phyloP scores from a whole-genome alignment of 2,329 filamentous ascomycete species.

The Beauveria brongniartii region DNA sequence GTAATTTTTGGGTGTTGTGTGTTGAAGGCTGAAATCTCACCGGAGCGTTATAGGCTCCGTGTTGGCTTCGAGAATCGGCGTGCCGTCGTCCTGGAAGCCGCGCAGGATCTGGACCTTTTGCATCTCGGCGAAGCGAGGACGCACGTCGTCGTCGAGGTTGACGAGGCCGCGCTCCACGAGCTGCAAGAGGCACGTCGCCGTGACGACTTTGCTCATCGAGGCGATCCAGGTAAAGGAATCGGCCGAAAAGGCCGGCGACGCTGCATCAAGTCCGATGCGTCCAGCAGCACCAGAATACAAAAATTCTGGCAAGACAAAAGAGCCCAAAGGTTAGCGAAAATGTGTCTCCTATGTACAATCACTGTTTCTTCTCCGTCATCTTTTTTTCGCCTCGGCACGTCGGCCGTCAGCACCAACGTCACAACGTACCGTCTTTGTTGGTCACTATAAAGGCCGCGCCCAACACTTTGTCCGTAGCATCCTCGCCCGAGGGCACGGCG shows the following conservation, averaged over 20 bases:
- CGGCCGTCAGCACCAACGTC: not conserved
- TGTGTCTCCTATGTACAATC: not conserved
- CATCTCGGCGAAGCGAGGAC: constrained; percentile 27
- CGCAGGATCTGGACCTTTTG: constrained; percentile 26
- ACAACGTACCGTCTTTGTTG: constrained; percentile 22
- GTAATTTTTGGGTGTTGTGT: not conserved
- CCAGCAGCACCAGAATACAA: constrained; percentile 30
- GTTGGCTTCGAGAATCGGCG: constrained; percentile 31
- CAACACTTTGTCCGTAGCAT: constrained; percentile 26
- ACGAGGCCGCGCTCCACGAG: constrained; percentile 29
- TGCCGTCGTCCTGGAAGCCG: constrained; percentile 27
- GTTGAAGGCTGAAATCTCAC: constrained; percentile 12
- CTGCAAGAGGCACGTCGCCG: constrained; percentile 29
- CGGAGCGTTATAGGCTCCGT: constrained; percentile 30
- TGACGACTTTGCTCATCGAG: constrained; percentile 37
- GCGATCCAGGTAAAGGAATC: constrained; percentile 30
- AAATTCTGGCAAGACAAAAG: constrained; percentile 17
- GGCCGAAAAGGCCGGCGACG: constrained; percentile 22
- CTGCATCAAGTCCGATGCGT: constrained; percentile 22
- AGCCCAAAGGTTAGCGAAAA: not conserved
- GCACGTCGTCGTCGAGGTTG: constrained; percentile 29
- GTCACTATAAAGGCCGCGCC: constrained; percentile 29
- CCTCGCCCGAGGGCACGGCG: constrained; percentile 21
- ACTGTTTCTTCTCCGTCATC: not conserved
- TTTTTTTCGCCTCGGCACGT: not conserved